A percentile compares a stretch with the other conserved stretches of the same genome.
Evolutionary conservation across 345 rosid genomes (phyloP).

Genomic region (Corchorus capsularis): DNA sequence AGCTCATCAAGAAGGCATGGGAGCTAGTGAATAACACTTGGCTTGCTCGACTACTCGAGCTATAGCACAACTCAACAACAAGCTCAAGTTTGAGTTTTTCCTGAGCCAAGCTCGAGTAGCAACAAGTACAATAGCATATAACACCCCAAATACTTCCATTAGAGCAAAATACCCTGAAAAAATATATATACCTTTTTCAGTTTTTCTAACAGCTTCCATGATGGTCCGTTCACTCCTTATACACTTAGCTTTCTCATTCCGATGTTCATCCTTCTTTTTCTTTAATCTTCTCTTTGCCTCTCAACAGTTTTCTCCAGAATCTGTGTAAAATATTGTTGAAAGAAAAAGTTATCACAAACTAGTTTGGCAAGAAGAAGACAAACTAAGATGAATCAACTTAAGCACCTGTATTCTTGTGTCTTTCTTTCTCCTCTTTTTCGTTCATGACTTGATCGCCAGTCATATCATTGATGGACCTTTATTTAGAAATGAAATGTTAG

Average conservation of each 20-base stretch:
- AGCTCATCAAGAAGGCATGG: too few species aligned
- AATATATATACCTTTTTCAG: slow-evolving; percentile 55
- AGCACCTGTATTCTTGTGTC: slow-evolving; percentile 83
- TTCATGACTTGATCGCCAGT: slow-evolving; percentile 70
- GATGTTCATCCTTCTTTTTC: slow-evolving; percentile 69
- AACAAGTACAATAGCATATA: not conserved
- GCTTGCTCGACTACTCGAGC: not conserved
- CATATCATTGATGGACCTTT: slow-evolving; percentile 47
- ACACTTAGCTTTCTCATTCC: slow-evolving; percentile 51
- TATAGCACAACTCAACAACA: not conserved
- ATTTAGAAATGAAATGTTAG: slow-evolving; percentile 22
- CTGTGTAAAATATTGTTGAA: slow-evolving; percentile 35
- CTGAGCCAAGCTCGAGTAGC: not conserved
- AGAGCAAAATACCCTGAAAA: slow-evolving; percentile 2
- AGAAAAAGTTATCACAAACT: not conserved
- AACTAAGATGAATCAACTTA: slow-evolving; percentile 7
- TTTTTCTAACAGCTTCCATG: slow-evolving; percentile 56
- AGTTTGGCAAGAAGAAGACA: slow-evolving; percentile 3
- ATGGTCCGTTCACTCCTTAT: slow-evolving; percentile 55
- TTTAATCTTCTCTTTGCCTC: slow-evolving; percentile 67
- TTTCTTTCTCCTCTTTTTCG: slow-evolving; percentile 93
- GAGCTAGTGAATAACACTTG: not conserved
- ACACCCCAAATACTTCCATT: not conserved
- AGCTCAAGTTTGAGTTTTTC: not conserved
- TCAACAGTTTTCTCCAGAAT: slow-evolving; percentile 63